phyloP scores from a whole-genome alignment of 2,329 filamentous ascomycete genomes.

The Aspergillus alliaceus region DNA sequence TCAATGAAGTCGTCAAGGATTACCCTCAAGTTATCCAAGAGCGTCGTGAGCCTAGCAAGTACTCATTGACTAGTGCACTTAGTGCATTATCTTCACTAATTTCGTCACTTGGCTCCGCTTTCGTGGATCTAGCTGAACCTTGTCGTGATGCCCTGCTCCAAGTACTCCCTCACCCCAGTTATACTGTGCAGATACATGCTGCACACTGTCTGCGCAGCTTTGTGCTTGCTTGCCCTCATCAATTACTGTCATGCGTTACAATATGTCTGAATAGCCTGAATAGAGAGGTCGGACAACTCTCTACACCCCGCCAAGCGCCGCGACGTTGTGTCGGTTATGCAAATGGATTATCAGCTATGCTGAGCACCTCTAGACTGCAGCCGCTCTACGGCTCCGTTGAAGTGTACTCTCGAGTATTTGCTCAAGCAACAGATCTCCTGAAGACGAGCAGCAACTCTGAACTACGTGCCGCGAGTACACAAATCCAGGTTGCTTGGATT shows the following conservation, averaged over 20 bases:
- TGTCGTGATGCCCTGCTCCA: constrained; percentile 87
- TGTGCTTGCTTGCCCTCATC: constrained; percentile 86
- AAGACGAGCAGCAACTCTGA: constrained; percentile 93
- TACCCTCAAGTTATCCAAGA: constrained; percentile 89
- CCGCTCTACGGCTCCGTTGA: constrained; percentile 94
- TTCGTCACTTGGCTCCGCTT: constrained; percentile 75
- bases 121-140: constrained; percentile 73
- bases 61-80: constrained; percentile 75
- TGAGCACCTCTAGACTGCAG: constrained; percentile 84
- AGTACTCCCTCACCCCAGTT: constrained; percentile 90
- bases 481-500: constrained; percentile 97
- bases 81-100: constrained; percentile 79
- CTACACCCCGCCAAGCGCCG: constrained; percentile 72
- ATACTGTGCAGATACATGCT: constrained; percentile 89
- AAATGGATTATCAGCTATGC: constrained; percentile 83
- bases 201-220: constrained; percentile 84
- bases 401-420: constrained; percentile 86
- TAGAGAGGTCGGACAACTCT: constrained; percentile 77
- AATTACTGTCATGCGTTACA: constrained; percentile 85
- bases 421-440: constrained; percentile 85
- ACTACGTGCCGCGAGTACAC: constrained; percentile 83
- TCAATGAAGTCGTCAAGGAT: constrained; percentile 89
- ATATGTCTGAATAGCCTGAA: constrained; percentile 96
- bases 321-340: constrained; percentile 86
- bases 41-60: constrained; percentile 82